Percentiles rank a stretch among this genome's conserved stretches.
phyloP scores from a whole-genome alignment of 495 filamentous ascomycete genomes.

The Melanomma pulvis-pyrius region DNA sequence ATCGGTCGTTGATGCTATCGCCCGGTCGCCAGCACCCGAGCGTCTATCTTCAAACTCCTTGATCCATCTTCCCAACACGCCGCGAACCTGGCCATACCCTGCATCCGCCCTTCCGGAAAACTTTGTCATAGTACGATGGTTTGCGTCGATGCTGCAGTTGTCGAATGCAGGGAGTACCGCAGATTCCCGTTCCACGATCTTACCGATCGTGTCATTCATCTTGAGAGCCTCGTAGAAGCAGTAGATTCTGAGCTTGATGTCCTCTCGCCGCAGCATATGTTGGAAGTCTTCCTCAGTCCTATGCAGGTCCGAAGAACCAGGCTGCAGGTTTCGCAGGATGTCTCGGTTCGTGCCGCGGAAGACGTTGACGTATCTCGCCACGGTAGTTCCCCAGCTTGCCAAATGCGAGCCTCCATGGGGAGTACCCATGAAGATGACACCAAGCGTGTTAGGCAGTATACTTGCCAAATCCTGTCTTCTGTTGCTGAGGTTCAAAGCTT shows the following conservation, averaged over 20 bases:
- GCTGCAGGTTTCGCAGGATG: no score
- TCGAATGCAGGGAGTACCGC: not conserved
- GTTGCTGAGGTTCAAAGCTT: conserved; percentile 11
- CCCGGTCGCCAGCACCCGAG: no score
- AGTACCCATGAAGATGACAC: conserved; percentile 33
- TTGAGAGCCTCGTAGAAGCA: not conserved
- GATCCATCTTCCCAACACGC: not conserved
- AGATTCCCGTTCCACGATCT: not conserved
- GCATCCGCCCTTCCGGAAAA: not conserved
- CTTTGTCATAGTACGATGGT: conserved; percentile 7
- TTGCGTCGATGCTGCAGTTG: not conserved
- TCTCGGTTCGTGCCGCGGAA: no score
- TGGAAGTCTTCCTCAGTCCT: no score
- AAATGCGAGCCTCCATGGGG: conserved; percentile 20
- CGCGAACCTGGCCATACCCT: not conserved
- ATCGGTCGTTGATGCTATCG: no score
- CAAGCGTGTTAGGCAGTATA: conserved; percentile 1
- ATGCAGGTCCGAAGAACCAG: no score
- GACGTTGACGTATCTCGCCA: not conserved
- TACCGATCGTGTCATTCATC: no score
- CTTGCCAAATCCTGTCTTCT: conserved; percentile 1
- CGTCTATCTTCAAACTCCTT: no score
- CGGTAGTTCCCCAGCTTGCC: conserved; percentile 20
- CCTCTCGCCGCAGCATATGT: no score
- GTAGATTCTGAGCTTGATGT: not conserved